Evolutionary conservation across 139 green algal species (phyloP).

Genomic region (Picochlorum costavermella): DNA sequence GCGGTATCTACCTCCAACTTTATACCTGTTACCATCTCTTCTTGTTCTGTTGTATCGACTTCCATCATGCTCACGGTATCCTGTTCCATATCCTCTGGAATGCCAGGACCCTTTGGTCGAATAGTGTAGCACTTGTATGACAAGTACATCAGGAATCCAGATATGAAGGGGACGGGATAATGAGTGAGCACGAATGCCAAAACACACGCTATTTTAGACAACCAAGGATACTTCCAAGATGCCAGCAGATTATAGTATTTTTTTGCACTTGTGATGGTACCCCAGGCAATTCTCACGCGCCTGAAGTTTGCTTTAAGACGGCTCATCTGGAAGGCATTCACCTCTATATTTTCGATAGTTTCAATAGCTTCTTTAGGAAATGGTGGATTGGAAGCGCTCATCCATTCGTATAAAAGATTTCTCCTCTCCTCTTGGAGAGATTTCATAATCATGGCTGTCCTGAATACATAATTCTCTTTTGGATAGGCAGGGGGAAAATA

Average conservation of each 20-base stretch:
- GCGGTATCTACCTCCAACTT: not conserved
- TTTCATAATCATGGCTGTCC: not conserved
- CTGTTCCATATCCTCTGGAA: slow-evolving; percentile 17
- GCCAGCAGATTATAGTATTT: not conserved
- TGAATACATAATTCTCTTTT: slow-evolving; percentile 2
- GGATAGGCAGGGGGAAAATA: not conserved
- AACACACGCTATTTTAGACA: slow-evolving; percentile 4
- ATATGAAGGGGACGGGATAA: slow-evolving; percentile 5
- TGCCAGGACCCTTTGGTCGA: not conserved
- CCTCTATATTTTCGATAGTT: slow-evolving; percentile 20
- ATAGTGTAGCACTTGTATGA: not conserved
- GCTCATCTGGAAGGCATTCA: slow-evolving; percentile 23
- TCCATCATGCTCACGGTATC: slow-evolving; percentile 13
- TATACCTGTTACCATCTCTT: not conserved
- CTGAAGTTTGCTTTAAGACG: slow-evolving; percentile 17
- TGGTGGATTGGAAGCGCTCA: slow-evolving; percentile 21
- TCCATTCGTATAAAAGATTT: slow-evolving; percentile 25
- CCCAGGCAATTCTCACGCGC: slow-evolving; percentile 13
- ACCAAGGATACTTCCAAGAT: slow-evolving; percentile 18
- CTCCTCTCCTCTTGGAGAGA: not conserved
- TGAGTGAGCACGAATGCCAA: slow-evolving; percentile 5
- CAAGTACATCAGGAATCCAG: slow-evolving; percentile 14
- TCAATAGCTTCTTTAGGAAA: slow-evolving; percentile 12
- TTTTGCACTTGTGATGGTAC: slow-evolving; percentile 2
- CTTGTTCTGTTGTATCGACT: slow-evolving; percentile 13